Conservation (phyloP, 148 eudicot species). For the Camellia granthamiana region DNA sequence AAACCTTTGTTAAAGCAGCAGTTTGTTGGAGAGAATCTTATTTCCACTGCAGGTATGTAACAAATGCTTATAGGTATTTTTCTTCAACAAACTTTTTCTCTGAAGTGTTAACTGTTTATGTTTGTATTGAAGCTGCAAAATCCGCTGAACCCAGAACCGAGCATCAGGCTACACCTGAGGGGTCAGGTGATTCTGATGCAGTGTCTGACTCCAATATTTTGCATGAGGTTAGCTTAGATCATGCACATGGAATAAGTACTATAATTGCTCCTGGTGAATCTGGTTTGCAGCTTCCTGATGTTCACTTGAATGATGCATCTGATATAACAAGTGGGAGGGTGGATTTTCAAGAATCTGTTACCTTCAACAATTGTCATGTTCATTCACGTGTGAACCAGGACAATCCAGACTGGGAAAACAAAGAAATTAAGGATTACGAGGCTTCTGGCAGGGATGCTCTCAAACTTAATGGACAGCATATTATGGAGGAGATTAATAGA, state of each 20-base stretch:
- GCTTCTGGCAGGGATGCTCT: slow-evolving; percentile 3
- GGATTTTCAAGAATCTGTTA: slow-evolving; percentile 24
- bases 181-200: slow-evolving; percentile 12
- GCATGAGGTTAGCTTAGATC: not conserved
- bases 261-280: slow-evolving; percentile 2
- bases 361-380: slow-evolving; percentile 15
- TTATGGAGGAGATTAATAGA: slow-evolving; percentile 13
- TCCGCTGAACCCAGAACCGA: slow-evolving; percentile 18
- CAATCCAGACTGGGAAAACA: slow-evolving; percentile 20
- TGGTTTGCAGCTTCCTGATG: slow-evolving; percentile 8
- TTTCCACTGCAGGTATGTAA: slow-evolving; percentile 39
- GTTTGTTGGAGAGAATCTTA: slow-evolving; percentile 13
- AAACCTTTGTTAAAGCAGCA: slow-evolving; percentile 40
- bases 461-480: slow-evolving; percentile 16
- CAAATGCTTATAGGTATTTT: not conserved
- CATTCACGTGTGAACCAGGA: slow-evolving; percentile 18
- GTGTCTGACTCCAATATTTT: not conserved
- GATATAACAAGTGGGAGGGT: slow-evolving; percentile 30
- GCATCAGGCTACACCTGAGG: slow-evolving; percentile 15
- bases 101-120: not conserved
- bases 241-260: slow-evolving; percentile 4
- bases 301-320: slow-evolving; percentile 20
- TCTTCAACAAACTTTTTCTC: not conserved
- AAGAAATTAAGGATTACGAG: slow-evolving; percentile 5
- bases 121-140: slow-evolving; percentile 15